Evolutionary conservation across 2,329 filamentous ascomycete species (phyloP).

Genomic region (Pezizomycotina sp.): DNA sequence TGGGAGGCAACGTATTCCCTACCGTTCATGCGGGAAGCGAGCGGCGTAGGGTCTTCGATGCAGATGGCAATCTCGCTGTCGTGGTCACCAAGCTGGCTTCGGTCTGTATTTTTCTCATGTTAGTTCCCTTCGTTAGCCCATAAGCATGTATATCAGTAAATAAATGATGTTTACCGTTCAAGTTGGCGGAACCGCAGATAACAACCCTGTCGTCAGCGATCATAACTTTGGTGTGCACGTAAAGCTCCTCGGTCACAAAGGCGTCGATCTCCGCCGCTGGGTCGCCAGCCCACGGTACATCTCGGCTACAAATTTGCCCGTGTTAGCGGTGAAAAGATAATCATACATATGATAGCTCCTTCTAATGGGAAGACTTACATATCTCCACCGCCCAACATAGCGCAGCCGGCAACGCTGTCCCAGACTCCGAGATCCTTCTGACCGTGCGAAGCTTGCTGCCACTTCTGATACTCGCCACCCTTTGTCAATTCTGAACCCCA

Average conservation of each 20-base stretch:
- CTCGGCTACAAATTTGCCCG: too few relatives aligned
- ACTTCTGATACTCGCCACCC: constrained; percentile 44
- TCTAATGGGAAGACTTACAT: too few relatives aligned
- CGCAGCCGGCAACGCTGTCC: constrained; percentile 63
- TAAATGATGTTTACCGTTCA: too few relatives aligned
- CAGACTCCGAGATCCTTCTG: constrained; percentile 40
- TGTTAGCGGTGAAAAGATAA: too few relatives aligned
- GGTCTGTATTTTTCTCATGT: too few relatives aligned
- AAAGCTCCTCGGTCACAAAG: constrained; percentile 47
- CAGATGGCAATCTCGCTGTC: constrained; percentile 84
- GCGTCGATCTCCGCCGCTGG: constrained; percentile 42
- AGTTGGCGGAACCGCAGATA: constrained; percentile 61
- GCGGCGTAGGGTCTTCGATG: constrained; percentile 57
- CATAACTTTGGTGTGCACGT: constrained; percentile 51
- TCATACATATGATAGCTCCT: too few relatives aligned
- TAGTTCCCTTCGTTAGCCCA: constrained; percentile 2
- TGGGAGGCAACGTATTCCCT: constrained; percentile 52
- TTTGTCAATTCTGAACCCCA: constrained; percentile 26
- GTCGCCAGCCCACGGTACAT: constrained; percentile 39
- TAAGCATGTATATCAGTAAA: constrained; percentile 26
- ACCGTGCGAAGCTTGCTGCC: constrained; percentile 50
- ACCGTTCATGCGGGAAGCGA: constrained; percentile 60
- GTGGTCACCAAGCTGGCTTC: constrained; percentile 64
- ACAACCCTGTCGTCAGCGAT: constrained; percentile 70
- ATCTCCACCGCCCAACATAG: constrained; percentile 62